Evolutionary conservation across 1,284 basidiomycete species (phyloP), one percentile per base, ranked within the genome.

Genomic region (Phenoliferia sp.): DNA sequence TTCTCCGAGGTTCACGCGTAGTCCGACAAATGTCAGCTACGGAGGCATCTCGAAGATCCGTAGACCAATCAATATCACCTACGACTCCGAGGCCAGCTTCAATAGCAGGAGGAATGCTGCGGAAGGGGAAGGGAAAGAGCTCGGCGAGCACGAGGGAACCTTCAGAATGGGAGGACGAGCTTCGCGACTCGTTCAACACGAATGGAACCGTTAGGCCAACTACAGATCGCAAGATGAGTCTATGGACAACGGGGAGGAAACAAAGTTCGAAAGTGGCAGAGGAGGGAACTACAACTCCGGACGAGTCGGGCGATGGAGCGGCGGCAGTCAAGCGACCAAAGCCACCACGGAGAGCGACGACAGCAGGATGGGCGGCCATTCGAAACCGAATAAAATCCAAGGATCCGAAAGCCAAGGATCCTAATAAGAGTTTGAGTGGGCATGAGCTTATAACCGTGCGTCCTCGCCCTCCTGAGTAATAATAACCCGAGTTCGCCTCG

Each of bases 131-230:
- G 52, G 22, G 12, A 16, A 61, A 34, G 31, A 33, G 17, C n/a
- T 28, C 1, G 66, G 15, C 3, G 52, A 26, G 12, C 64, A 57
- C 3, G 64, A 33, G 4, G 65, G 31, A 9, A 58, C 29, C 33
- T n/a, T n/a, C n/a, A n/a, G 66, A 64, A 31, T 65, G 64, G 62
- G 70, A 69, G 28, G 71, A 73, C 62, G 70, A 72, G 52, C 61
- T 59, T 48, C 48, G 71, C 17, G 71, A 71, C 50, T 64, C 62
- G n/a, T 71, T 73, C 35, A 17, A 35, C 6, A 6, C 17, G 16
- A 39, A 12, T n/a, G 59, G 26, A 44, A 34, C 28, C 22, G 62
- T 31, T 6, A 16, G 28, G 15, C 29, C 44, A 1, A 34, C 36
- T 19, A 4, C 50, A 17, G 52, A 35, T 5, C 52, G 56, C 28